Evolutionary conservation across 345 rosid genomes (phyloP).

Genomic region (Geranium rotundifolium): DNA sequence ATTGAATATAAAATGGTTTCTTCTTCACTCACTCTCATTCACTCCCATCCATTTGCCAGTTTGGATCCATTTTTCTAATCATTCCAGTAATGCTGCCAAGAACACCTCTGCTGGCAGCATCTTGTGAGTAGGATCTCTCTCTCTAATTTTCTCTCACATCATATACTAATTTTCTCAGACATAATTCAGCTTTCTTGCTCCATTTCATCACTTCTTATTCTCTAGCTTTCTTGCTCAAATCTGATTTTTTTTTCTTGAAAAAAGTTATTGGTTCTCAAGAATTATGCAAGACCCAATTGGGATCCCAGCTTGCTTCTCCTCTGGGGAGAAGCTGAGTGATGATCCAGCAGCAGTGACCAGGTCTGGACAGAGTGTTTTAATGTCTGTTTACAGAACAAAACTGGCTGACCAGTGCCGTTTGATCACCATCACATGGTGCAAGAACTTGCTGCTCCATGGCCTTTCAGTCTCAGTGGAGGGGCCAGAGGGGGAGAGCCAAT

Average conservation of each 20-base stretch:
- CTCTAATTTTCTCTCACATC: constrained; percentile 2
- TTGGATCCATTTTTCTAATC: constrained; percentile 15
- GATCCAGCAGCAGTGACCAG: constrained; percentile 39
- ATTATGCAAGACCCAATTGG: constrained; percentile 47
- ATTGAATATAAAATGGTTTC: constrained; percentile 2
- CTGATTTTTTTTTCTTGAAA: background rate
- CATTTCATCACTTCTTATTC: constrained; percentile 1
- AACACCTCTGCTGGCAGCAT: constrained; percentile 44
- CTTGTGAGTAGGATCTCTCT: constrained; percentile 20
- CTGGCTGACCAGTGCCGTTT: constrained; percentile 48
- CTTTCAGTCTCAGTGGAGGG: constrained; percentile 46
- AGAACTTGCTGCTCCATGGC: constrained; percentile 49
- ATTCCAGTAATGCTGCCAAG: constrained; percentile 27
- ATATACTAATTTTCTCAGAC: constrained; percentile 9
- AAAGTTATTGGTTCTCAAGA: constrained; percentile 2
- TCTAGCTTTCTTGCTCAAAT: constrained; percentile 3
- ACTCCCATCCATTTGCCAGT: constrained; percentile 38
- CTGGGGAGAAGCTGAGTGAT: constrained; percentile 34
- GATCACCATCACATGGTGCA: constrained; percentile 57
- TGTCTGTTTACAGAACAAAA: constrained; percentile 48
- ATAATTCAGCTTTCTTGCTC: constrained; percentile 10
- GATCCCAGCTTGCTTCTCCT: constrained; percentile 54
- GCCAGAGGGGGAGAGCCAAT: constrained; percentile 30
- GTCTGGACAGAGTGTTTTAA: constrained; percentile 59
- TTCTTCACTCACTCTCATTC: constrained; percentile 26